Evolutionary conservation across 2,329 filamentous ascomycete species (phyloP).

Genomic region (Trichoderma semiorbis): DNA sequence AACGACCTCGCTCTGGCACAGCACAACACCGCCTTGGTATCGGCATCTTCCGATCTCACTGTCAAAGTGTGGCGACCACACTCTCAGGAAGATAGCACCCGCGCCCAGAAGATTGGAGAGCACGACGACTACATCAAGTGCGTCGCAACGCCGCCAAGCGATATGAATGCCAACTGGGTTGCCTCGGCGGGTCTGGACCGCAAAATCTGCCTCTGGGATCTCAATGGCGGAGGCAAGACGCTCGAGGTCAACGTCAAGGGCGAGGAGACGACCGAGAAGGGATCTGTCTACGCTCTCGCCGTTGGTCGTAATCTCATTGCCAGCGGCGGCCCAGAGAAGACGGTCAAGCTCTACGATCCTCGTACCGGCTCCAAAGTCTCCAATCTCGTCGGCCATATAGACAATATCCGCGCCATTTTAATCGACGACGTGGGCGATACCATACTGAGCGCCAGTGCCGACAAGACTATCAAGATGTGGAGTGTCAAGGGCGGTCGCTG

Average conservation of each 20-base stretch:
- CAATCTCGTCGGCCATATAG: constrained; percentile 94
- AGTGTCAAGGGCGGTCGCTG: constrained; percentile 91
- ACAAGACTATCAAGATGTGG: constrained; percentile 98
- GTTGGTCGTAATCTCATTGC: constrained; percentile 78
- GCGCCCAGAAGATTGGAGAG: constrained; percentile 72
- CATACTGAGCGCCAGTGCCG: constrained; percentile 89
- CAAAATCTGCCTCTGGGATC: constrained; percentile 89
- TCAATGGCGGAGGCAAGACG: constrained; percentile 80
- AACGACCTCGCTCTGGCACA: constrained; percentile 85
- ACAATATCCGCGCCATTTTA: constrained; percentile 87
- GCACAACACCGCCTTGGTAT: constrained; percentile 75
- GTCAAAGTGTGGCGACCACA: constrained; percentile 89
- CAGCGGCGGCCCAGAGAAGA: constrained; percentile 90
- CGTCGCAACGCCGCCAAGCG: constrained; percentile 67
- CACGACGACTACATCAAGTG: constrained; percentile 97
- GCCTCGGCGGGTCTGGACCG: constrained; percentile 91
- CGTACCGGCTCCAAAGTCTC: constrained; percentile 85
- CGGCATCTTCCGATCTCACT: constrained; percentile 88
- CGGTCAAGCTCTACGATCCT: constrained; percentile 88
- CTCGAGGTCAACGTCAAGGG: constrained; percentile 82
- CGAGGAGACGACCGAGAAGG: constrained; percentile 83
- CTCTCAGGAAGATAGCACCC: constrained; percentile 51
- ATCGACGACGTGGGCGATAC: constrained; percentile 86
- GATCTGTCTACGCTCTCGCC: constrained; percentile 88
- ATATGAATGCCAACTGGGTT: constrained; percentile 72